These are phyloP conservation scores for Xylaria acuta DNA, from an alignment of 495 filamentous ascomycete genomes.

Conservation along the genomic window DNA sequence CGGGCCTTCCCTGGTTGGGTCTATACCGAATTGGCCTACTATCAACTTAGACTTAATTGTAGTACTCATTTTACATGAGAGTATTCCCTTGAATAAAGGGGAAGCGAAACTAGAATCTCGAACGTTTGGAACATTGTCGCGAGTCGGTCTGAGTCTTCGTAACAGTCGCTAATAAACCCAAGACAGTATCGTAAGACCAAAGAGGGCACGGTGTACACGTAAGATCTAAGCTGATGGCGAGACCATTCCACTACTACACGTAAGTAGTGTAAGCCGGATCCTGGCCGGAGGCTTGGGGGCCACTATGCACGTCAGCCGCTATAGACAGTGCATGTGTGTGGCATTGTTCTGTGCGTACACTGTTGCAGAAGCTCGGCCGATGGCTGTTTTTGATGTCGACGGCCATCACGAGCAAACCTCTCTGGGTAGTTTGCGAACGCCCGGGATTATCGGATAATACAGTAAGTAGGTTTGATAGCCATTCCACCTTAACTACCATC, in stretches of 20 bases:
- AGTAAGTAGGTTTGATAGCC: not conserved
- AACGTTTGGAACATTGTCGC: not conserved
- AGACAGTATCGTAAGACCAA: constrained; percentile 5
- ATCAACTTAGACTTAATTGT: not conserved
- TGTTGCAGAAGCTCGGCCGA: not conserved
- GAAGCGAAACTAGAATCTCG: not conserved
- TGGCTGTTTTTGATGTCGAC: not conserved
- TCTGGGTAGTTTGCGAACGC: not conserved
- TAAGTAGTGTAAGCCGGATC: too few species aligned
- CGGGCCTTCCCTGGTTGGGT: constrained; percentile 16
- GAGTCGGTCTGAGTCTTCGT: not conserved
- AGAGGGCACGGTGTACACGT: not conserved
- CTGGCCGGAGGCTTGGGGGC: not conserved
- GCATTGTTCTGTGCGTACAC: not conserved
- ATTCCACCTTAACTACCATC: not conserved
- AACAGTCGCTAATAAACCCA: not conserved
- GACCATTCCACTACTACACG: constrained; percentile 19
- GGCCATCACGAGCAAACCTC: not conserved
- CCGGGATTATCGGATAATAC: not conserved
- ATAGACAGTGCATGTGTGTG: not conserved
- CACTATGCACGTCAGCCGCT: not conserved
- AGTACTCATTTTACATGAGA: not conserved
- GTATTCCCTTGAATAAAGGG: not conserved
- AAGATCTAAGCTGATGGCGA: constrained; percentile 12
- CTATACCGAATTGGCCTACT: not conserved